Percentiles rank a stretch among this genome's conserved stretches.
These are phyloP conservation scores for Verticillium albo-atrum DNA, from an alignment of 2,329 filamentous ascomycete species.

Conservation along the genomic window DNA sequence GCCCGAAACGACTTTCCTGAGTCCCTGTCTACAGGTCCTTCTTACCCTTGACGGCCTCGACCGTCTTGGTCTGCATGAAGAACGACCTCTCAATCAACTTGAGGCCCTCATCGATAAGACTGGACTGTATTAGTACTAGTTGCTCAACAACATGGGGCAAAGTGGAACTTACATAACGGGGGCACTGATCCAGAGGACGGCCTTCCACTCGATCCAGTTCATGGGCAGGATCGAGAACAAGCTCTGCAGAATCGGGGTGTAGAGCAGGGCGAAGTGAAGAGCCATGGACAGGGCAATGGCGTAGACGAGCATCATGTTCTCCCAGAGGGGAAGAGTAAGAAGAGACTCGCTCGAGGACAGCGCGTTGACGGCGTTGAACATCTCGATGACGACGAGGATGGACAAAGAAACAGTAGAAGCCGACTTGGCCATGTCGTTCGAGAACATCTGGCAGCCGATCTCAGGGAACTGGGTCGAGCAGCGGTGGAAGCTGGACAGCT, in stretches of 20 bases:
- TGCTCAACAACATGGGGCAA: neutral
- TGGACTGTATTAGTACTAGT: constrained; percentile 29
- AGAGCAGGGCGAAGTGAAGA: constrained; percentile 89
- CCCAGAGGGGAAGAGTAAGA: constrained; percentile 90
- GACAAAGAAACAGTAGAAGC: constrained; percentile 92
- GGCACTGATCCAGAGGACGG: constrained; percentile 80
- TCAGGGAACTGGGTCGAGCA: constrained; percentile 82
- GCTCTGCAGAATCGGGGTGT: constrained; percentile 81
- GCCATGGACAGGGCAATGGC: constrained; percentile 91
- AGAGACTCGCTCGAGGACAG: constrained; percentile 93
- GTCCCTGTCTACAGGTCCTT: constrained; percentile 43
- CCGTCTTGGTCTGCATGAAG: constrained; percentile 50
- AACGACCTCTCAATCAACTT: constrained; percentile 71
- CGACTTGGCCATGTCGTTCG: constrained; percentile 77
- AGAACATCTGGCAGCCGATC: constrained; percentile 90
- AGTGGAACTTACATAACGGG: constrained; percentile 78
- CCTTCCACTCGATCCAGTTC: constrained; percentile 84
- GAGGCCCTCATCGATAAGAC: constrained; percentile 76
- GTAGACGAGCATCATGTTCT: constrained; percentile 97
- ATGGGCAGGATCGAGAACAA: constrained; percentile 90
- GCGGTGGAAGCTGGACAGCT: constrained; percentile 89
- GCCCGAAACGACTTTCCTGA: constrained; percentile 13
- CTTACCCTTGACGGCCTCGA: constrained; percentile 38
- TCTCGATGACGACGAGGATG: constrained; percentile 93
- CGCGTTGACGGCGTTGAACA: constrained; percentile 99